A percentile compares a stretch with the other conserved stretches of the same genome.
These are phyloP conservation scores for Teratosphaeria zuluensis DNA, from an alignment of 2,329 filamentous ascomycete genomes.

Conservation along the genomic window DNA sequence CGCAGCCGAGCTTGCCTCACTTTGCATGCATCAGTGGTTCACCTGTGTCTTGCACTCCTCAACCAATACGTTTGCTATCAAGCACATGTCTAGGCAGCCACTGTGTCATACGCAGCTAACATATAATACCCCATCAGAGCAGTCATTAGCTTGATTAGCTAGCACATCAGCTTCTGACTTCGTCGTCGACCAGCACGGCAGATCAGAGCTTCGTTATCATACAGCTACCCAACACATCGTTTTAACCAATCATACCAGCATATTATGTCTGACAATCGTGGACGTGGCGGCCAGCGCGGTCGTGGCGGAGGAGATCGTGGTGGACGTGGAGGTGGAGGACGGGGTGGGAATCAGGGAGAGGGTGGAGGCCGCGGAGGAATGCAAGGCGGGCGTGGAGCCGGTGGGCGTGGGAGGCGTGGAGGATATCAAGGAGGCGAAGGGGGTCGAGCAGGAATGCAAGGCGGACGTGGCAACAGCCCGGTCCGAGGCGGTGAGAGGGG, in stretches of 20 bases:
- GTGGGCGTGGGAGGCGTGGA: conserved; percentile 2
- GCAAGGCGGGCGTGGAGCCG: neutral
- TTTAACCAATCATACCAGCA: neutral
- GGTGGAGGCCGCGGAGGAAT: neutral
- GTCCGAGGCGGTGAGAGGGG: conserved; percentile 14
- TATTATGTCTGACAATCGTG: conserved; percentile 13
- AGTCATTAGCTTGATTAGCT: neutral
- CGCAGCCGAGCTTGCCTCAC: neutral
- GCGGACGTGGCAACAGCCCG: conserved; percentile 1
- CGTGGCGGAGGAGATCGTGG: conserved; percentile 3
- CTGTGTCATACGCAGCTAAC: neutral
- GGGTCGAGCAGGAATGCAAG: neutral
- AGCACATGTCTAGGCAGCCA: neutral
- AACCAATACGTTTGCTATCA: neutral
- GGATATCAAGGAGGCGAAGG: neutral
- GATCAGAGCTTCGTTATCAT: neutral
- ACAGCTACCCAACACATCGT: neutral
- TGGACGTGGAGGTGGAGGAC: conserved; percentile 6
- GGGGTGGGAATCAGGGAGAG: neutral
- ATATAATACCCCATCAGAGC: neutral
- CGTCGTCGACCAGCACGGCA: neutral
- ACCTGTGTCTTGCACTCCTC: neutral
- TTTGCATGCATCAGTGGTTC: neutral
- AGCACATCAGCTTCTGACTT: neutral
- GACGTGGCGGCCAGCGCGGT: conserved; percentile 9